These are phyloP conservation scores for Globisporangium spinosum DNA, from an alignment of 352 stramenopile species.

Conservation along the genomic window DNA sequence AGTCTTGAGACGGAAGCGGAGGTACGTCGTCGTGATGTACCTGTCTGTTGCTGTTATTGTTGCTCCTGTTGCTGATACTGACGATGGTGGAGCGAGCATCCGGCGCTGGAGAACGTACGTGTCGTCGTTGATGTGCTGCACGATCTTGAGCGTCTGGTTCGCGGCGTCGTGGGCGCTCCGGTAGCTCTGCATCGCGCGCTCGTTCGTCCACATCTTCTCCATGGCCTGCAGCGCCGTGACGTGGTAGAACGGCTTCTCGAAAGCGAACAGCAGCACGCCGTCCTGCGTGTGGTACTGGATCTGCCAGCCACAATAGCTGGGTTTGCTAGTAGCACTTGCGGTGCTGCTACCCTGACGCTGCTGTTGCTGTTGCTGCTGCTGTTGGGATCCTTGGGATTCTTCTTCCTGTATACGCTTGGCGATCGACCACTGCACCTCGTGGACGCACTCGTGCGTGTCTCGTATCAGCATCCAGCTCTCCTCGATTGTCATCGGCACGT, in stretches of 20 bases:
- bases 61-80: slow-evolving; percentile 17
- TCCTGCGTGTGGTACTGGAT: slow-evolving; percentile 21
- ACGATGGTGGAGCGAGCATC: slow-evolving; percentile 13
- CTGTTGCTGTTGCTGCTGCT: neutral
- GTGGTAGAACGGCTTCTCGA: slow-evolving; percentile 43
- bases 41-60: slow-evolving; percentile 14
- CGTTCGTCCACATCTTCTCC: slow-evolving; percentile 42
- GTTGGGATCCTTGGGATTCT: neutral
- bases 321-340: neutral
- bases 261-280: slow-evolving; percentile 40
- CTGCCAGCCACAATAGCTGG: slow-evolving; percentile 28
- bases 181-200: slow-evolving; percentile 41
- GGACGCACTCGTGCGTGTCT: slow-evolving; percentile 16
- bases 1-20: slow-evolving; percentile 45
- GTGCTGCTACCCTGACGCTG: neutral
- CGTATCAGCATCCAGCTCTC: slow-evolving; percentile 24
- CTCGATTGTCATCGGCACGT: slow-evolving; percentile 16
- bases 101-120: slow-evolving; percentile 46
- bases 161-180: slow-evolving; percentile 30
- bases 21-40: slow-evolving; percentile 33
- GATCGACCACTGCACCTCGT: slow-evolving; percentile 19
- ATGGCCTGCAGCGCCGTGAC: slow-evolving; percentile 33
- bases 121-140: slow-evolving; percentile 52
- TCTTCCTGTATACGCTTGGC: neutral
- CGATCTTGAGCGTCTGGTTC: slow-evolving; percentile 33